Percentiles rank a stretch among this genome's conserved stretches.
These are phyloP conservation scores for Phytopythium vexans DNA, from an alignment of 352 stramenopile species.

Conservation along the genomic window DNA sequence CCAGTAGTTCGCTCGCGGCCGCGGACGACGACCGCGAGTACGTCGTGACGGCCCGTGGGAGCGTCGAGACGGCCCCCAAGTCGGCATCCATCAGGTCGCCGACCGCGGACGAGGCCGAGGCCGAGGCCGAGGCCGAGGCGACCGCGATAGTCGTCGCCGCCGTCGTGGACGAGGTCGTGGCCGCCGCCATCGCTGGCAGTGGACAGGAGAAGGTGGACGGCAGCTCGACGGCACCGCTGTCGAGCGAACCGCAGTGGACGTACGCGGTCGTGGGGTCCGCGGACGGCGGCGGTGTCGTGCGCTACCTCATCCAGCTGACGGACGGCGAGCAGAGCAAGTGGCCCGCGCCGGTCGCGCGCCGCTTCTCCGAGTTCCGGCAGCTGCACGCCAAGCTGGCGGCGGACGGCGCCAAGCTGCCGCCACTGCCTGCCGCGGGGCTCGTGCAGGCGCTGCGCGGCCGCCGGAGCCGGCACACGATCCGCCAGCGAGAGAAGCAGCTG, in stretches of 20 bases:
- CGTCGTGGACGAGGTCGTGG: slow-evolving; percentile 1
- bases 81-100: slow-evolving; percentile 1
- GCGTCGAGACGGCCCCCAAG: slow-evolving; percentile 1
- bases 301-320: slow-evolving; percentile 39
- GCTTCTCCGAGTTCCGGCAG: slow-evolving; percentile 58
- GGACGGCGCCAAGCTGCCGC: slow-evolving; percentile 29
- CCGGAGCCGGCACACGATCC: slow-evolving; percentile 39
- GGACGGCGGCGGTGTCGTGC: slow-evolving; percentile 23
- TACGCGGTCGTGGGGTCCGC: slow-evolving; percentile 34
- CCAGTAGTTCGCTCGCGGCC: not conserved
- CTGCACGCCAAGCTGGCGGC: slow-evolving; percentile 41
- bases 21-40: slow-evolving; percentile 6
- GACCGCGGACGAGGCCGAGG: slow-evolving; percentile 1
- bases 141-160: not conserved
- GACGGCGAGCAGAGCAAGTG: slow-evolving; percentile 25
- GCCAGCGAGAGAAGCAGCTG: slow-evolving; percentile 45
- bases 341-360: slow-evolving; percentile 22
- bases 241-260: slow-evolving; percentile 10
- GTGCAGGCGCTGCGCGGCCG: slow-evolving; percentile 44
- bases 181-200: not conserved
- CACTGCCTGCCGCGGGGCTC: slow-evolving; percentile 31
- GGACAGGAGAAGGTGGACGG: not conserved
- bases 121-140: not conserved
- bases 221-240: slow-evolving; percentile 4
- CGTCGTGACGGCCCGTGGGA: slow-evolving; percentile 12